phyloP scores from a whole-genome alignment of 495 filamentous ascomycete species.

The Astrothelium subdiscretum region DNA sequence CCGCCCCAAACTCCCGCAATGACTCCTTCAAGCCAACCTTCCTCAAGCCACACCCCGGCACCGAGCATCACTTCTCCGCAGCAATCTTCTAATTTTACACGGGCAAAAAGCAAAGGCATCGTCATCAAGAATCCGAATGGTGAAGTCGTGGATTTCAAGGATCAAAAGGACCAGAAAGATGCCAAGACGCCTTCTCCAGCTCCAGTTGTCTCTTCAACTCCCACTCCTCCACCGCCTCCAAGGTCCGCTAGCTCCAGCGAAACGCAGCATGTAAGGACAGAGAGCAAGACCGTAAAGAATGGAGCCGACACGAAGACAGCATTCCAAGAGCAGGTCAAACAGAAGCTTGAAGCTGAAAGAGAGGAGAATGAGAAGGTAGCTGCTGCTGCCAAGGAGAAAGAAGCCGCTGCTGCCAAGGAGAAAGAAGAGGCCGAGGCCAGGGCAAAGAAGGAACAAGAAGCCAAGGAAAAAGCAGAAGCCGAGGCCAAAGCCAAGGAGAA shows the following conservation, averaged over 20 bases:
- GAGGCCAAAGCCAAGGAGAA: slow-evolving; percentile 35
- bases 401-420: slow-evolving; percentile 36
- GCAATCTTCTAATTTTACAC: slow-evolving; percentile 5
- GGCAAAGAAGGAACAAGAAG: slow-evolving; percentile 9
- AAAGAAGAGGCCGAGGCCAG: slow-evolving; percentile 25
- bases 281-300: slow-evolving; percentile 51
- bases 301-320: slow-evolving; percentile 61
- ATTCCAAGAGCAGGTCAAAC: slow-evolving; percentile 54
- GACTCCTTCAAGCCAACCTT: slow-evolving; percentile 36
- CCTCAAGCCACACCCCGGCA: slow-evolving; percentile 44
- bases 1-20: slow-evolving; percentile 49
- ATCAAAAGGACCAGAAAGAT: slow-evolving; percentile 12
- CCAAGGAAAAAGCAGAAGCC: slow-evolving; percentile 17
- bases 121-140: slow-evolving; percentile 70
- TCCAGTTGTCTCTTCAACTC: slow-evolving; percentile 51
- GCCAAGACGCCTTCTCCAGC: slow-evolving; percentile 36
- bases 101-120: slow-evolving; percentile 48
- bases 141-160: slow-evolving; percentile 50
- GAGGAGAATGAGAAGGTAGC: slow-evolving; percentile 26
- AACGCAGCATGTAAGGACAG: slow-evolving; percentile 39
- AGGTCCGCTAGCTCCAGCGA: slow-evolving; percentile 42
- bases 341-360: slow-evolving; percentile 45
- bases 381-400: slow-evolving; percentile 28
- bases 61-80: slow-evolving; percentile 42
- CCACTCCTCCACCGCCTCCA: slow-evolving; percentile 52